These are phyloP conservation scores for Eucalyptus fibrosa DNA, from an alignment of 345 rosid species.

Conservation along the genomic window DNA sequence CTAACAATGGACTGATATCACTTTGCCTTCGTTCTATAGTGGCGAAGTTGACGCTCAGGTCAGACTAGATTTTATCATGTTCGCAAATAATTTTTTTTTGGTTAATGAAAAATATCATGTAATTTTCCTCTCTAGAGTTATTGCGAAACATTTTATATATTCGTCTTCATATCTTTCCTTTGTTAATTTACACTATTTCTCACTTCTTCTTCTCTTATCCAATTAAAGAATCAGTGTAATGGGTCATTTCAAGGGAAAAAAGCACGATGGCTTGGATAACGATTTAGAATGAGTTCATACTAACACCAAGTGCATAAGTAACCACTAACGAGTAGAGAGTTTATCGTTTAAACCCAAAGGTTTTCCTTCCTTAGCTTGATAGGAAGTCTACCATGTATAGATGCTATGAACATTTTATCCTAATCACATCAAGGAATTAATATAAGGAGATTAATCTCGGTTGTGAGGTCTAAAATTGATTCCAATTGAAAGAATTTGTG, in stretches of 20 bases:
- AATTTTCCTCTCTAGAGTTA: neutral
- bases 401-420: neutral
- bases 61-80: neutral
- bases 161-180: neutral
- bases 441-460: neutral
- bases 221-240: neutral
- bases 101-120: neutral
- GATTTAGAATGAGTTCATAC: neutral
- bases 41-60: neutral
- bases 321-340: neutral
- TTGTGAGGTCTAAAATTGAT: neutral
- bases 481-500: neutral
- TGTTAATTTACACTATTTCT: fast-evolving
- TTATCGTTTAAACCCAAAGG: neutral
- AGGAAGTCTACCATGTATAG: neutral
- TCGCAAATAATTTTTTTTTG: neutral
- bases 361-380: neutral
- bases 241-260: neutral
- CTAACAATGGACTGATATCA: neutral
- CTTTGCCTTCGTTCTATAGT: neutral
- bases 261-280: neutral
- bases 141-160: neutral
- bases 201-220: neutral
- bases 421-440: neutral
- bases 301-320: neutral